A percentile compares a stretch with the other conserved stretches of the same genome.
Conservation (phyloP, 2,329 filamentous ascomycete species). For the Venturia asperata region DNA sequence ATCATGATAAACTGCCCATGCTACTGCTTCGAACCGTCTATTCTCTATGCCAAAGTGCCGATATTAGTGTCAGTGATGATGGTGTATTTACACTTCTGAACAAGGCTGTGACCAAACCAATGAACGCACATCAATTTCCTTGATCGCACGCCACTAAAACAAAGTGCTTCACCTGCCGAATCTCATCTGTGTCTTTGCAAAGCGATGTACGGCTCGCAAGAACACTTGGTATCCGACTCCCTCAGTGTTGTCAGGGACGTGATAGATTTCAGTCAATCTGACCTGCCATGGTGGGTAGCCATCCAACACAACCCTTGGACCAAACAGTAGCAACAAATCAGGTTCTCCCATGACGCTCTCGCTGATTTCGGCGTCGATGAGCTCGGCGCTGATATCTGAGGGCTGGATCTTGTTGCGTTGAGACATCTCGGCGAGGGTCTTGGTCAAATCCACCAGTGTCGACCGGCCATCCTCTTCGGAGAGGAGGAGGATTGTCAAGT, state of each 20-base stretch:
- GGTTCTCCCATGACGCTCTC: constrained; percentile 78
- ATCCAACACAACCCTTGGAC: constrained; percentile 72
- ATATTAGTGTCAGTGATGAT: background rate
- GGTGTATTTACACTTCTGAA: background rate
- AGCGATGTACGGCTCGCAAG: constrained; percentile 74
- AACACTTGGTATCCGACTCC: constrained; percentile 93
- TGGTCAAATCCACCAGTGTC: constrained; percentile 90
- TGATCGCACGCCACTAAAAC: background rate
- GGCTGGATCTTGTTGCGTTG: constrained; percentile 77
- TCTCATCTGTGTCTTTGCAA: constrained; percentile 80
- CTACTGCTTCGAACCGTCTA: background rate
- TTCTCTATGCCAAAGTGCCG: background rate
- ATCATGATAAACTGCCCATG: background rate
- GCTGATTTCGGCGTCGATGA: constrained; percentile 82
- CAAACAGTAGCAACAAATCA: constrained; percentile 81
- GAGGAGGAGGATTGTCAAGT: constrained; percentile 65
- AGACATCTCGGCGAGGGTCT: constrained; percentile 90
- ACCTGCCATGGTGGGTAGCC: constrained; percentile 98
- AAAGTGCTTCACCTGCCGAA: constrained; percentile 47
- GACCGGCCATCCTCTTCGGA: constrained; percentile 85
- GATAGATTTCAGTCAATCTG: constrained; percentile 85
- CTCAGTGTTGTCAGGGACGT: constrained; percentile 58
- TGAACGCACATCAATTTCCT: background rate
- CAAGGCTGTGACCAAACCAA: background rate
- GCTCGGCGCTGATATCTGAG: constrained; percentile 72